These are phyloP conservation scores for Hypomontagnella monticulosa DNA, from an alignment of 495 filamentous ascomycete species.

Conservation along the genomic window DNA sequence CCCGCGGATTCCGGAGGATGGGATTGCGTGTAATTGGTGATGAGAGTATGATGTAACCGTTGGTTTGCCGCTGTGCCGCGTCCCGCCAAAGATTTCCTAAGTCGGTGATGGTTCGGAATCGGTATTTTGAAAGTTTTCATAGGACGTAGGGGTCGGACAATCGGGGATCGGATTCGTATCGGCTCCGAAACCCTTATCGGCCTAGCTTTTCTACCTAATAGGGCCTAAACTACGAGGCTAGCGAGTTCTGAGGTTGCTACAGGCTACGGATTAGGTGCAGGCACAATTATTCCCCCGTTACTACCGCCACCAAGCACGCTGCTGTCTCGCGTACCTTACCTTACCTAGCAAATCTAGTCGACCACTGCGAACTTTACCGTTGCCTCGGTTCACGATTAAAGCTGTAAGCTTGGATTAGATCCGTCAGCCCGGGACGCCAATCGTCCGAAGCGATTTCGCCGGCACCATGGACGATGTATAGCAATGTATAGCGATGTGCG, in stretches of 20 bases:
- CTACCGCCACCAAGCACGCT: no score
- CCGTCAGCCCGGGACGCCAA: background rate
- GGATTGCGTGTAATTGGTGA: background rate
- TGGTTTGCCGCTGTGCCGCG: background rate
- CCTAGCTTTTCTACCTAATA: no score
- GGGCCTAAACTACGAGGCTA: no score
- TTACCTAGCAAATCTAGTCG: background rate
- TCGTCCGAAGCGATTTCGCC: background rate
- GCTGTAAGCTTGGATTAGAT: background rate
- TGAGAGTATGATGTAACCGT: constrained; percentile 24
- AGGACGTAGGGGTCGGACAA: constrained; percentile 4
- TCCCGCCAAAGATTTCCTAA: constrained; percentile 10
- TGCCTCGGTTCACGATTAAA: constrained; percentile 18
- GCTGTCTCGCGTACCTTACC: no score
- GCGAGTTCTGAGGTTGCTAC: no score
- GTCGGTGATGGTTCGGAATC: constrained; percentile 27
- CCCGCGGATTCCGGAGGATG: constrained; percentile 22
- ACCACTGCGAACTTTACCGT: background rate
- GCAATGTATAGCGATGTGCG: background rate
- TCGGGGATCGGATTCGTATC: constrained; percentile 21
- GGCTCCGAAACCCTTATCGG: constrained; percentile 16
- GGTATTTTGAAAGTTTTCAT: background rate
- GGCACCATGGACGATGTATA: background rate
- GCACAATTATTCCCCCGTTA: no score
- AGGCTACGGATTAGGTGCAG: no score